Percentiles rank a stretch among this genome's conserved stretches.
Conservation (phyloP, 352 stramenopile genomes). For the Phytophthora pinifolia region DNA sequence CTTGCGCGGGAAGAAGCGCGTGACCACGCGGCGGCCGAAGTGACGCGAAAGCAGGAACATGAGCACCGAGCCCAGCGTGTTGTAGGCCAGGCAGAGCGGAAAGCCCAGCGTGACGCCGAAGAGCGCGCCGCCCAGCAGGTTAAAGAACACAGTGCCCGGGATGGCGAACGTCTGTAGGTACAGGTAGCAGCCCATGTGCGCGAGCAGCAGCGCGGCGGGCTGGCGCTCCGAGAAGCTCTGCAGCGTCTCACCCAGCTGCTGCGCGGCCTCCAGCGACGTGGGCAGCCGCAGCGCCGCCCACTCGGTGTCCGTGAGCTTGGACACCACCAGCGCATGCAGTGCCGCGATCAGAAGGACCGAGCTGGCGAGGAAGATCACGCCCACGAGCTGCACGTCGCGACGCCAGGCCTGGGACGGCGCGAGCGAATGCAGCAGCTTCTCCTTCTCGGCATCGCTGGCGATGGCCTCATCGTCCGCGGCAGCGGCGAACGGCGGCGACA, state of each 20-base stretch:
- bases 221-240: slow-evolving; percentile 51
- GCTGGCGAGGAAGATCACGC: slow-evolving; percentile 39
- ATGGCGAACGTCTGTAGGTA: slow-evolving; percentile 84
- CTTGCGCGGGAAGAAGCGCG: slow-evolving; percentile 51
- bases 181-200: slow-evolving; percentile 73
- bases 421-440: not conserved
- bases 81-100: slow-evolving; percentile 77
- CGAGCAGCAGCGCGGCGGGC: slow-evolving; percentile 46
- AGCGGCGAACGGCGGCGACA: slow-evolving; percentile 11
- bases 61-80: slow-evolving; percentile 73
- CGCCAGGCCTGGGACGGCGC: slow-evolving; percentile 33
- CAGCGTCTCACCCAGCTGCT: slow-evolving; percentile 67
- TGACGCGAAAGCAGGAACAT: slow-evolving; percentile 72
- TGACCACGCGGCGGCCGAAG: slow-evolving; percentile 58
- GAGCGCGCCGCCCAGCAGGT: slow-evolving; percentile 69
- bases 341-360: slow-evolving; percentile 38
- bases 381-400: slow-evolving; percentile 52
- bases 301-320: slow-evolving; percentile 50
- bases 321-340: slow-evolving; percentile 60
- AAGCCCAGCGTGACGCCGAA: slow-evolving; percentile 73
- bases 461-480: slow-evolving; percentile 8
- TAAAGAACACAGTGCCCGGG: slow-evolving; percentile 80
- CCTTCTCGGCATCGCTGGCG: slow-evolving; percentile 3
- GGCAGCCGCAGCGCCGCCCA: slow-evolving; percentile 57
- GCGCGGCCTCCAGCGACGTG: slow-evolving; percentile 56